phyloP scores from a whole-genome alignment of 2,329 filamentous ascomycete species.

The Exophiala bonariae region DNA sequence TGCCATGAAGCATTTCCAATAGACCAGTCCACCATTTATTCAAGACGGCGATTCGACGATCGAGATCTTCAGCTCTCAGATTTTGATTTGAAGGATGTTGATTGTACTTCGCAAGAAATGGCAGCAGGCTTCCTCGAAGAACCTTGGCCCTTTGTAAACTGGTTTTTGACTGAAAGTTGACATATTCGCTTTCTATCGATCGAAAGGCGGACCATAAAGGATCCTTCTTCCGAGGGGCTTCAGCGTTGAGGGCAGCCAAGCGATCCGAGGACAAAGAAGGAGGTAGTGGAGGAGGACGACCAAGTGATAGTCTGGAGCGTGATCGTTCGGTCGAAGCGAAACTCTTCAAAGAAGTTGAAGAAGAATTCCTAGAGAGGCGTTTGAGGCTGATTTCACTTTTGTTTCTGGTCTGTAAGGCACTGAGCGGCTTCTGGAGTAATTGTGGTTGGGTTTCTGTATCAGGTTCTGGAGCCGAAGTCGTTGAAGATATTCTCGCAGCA shows the following conservation, averaged over 20 bases:
- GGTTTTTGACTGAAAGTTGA: slow-evolving; percentile 70
- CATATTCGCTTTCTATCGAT: slow-evolving; percentile 61
- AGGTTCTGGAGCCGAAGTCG: slow-evolving; percentile 1
- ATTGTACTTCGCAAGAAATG: slow-evolving; percentile 72
- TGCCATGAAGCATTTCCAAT: slow-evolving; percentile 76
- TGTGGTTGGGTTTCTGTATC: background rate
- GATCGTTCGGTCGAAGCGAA: slow-evolving; percentile 49
- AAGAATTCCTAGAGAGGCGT: slow-evolving; percentile 38
- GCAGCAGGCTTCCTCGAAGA: slow-evolving; percentile 69
- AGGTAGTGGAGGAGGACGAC: slow-evolving; percentile 49
- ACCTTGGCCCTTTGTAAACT: slow-evolving; percentile 73
- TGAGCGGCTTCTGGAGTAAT: slow-evolving; percentile 38
- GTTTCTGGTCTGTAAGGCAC: slow-evolving; percentile 38
- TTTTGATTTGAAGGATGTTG: slow-evolving; percentile 65
- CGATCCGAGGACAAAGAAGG: slow-evolving; percentile 39
- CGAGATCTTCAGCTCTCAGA: slow-evolving; percentile 77
- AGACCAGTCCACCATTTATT: slow-evolving; percentile 90
- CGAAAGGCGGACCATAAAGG: slow-evolving; percentile 70
- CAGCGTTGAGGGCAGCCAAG: slow-evolving; percentile 30
- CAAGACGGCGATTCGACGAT: slow-evolving; percentile 74
- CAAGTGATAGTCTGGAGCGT: slow-evolving; percentile 42
- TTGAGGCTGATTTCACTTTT: slow-evolving; percentile 34
- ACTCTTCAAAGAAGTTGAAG: slow-evolving; percentile 40
- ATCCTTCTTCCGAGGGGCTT: slow-evolving; percentile 60
- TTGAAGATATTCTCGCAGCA: slow-evolving; percentile 14